Evolutionary conservation across 805 yeast genomes (phyloP).

Genomic region (Candida succiphila): DNA sequence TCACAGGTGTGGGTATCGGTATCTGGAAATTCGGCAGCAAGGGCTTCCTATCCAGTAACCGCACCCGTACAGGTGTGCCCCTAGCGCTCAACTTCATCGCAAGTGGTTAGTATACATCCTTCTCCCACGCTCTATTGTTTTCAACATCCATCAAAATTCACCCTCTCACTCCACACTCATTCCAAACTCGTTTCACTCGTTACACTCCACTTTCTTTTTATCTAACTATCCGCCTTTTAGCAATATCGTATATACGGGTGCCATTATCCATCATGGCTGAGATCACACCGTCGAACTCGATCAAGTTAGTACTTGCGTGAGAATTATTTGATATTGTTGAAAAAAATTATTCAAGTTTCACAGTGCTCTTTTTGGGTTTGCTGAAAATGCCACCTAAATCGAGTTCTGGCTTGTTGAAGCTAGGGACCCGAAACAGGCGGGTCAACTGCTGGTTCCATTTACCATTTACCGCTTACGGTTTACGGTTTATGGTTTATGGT

Average conservation of each 20-base stretch:
- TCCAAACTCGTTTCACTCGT: too few relatives aligned
- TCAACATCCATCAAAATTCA: background rate
- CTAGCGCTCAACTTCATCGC: conserved; percentile 85
- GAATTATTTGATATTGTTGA: conserved; percentile 38
- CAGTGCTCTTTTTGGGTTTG: background rate
- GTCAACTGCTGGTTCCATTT: too few relatives aligned
- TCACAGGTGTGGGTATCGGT: conserved; percentile 51
- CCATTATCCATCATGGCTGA: conserved; percentile 38
- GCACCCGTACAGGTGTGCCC: conserved; percentile 73
- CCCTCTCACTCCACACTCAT: too few relatives aligned
- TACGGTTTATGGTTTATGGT: too few relatives aligned
- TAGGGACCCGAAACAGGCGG: too few relatives aligned
- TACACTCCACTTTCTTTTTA: background rate
- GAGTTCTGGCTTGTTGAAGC: too few relatives aligned
- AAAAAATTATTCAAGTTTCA: conserved; percentile 6
- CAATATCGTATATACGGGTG: conserved; percentile 39
- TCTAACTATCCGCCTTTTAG: too few relatives aligned
- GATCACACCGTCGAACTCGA: conserved; percentile 75
- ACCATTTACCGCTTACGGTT: too few relatives aligned
- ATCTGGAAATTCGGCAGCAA: conserved; percentile 40
- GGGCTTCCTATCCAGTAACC: conserved; percentile 66
- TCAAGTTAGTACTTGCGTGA: conserved; percentile 79
- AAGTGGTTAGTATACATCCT: conserved; percentile 58
- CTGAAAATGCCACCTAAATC: too few relatives aligned
- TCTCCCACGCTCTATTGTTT: too few relatives aligned